Evolutionary conservation across 2,329 filamentous ascomycete species (phyloP).

Genomic region (Aspergillus neoniger): DNA sequence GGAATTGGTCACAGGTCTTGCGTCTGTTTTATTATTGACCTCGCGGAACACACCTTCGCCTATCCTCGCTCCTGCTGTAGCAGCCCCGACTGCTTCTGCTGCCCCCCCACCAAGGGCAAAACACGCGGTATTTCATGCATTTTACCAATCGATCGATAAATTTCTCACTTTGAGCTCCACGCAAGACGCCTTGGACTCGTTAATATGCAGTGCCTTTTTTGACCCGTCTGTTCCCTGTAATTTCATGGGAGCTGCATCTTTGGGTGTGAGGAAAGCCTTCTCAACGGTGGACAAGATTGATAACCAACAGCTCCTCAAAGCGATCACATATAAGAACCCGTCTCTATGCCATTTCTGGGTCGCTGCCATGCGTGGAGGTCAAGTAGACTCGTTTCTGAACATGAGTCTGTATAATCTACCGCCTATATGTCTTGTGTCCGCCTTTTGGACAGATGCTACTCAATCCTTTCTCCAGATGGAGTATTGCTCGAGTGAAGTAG

Average conservation of each 20-base stretch:
- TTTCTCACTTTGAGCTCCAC: conserved; percentile 21
- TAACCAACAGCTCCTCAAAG: conserved; percentile 1
- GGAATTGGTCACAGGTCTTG: conserved; percentile 6
- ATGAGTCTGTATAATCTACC: background rate
- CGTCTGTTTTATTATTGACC: conserved; percentile 3
- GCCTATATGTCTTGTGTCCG: conserved; percentile 6
- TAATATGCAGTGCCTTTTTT: conserved; percentile 27
- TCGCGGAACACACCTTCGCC: background rate
- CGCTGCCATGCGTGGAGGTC: background rate
- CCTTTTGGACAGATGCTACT: conserved; percentile 2
- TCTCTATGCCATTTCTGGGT: conserved; percentile 5
- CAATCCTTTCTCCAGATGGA: conserved; percentile 10
- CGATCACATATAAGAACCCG: background rate
- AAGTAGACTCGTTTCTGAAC: background rate
- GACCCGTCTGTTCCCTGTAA: conserved; percentile 27
- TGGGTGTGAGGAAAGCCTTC: conserved; percentile 20
- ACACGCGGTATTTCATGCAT: background rate
- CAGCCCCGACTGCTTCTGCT: background rate
- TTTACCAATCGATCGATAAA: background rate
- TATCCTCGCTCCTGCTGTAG: background rate
- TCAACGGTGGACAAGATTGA: background rate
- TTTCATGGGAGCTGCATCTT: conserved; percentile 20
- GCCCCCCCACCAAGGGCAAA: background rate
- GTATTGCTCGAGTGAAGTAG: background rate
- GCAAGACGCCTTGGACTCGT: conserved; percentile 24